phyloP scores from a whole-genome alignment of 306 rosid genomes.

The Macrotyloma uniflorum region DNA sequence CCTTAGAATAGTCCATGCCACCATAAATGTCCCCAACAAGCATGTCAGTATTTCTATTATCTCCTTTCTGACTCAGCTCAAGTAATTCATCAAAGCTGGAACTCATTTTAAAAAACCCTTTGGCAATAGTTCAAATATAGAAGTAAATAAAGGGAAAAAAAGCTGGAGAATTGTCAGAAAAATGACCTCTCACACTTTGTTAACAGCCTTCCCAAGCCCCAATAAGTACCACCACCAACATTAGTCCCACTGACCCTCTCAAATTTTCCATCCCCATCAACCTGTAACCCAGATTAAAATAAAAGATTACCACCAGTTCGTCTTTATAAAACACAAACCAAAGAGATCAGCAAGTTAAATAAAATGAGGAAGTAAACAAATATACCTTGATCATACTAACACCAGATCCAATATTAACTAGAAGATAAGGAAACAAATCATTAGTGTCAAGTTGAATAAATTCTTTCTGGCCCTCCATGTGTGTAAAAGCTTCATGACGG shows the following conservation, averaged over 20 bases:
- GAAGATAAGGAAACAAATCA: conserved; percentile 81
- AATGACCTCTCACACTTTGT: conserved; percentile 81
- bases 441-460: conserved; percentile 80
- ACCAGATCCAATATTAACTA: conserved; percentile 89
- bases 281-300: conserved; percentile 51
- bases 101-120: conserved; percentile 40
- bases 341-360: conserved; percentile 32
- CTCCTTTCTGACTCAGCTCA: conserved; percentile 88
- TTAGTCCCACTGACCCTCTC: conserved; percentile 90
- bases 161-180: conserved; percentile 8
- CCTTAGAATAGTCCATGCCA: conserved; percentile 88
- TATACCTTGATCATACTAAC: conserved; percentile 88
- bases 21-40: conserved; percentile 97
- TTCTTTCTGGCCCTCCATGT: conserved; percentile 83
- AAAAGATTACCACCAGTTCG: conserved; percentile 23
- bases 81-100: conserved; percentile 83
- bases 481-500: conserved; percentile 95
- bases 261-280: conserved; percentile 87
- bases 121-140: conserved; percentile 30
- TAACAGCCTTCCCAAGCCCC: conserved; percentile 89
- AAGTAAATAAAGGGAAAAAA: not conserved
- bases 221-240: conserved; percentile 94
- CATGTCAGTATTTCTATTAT: conserved; percentile 81
- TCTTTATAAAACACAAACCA: conserved; percentile 25
- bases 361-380: conserved; percentile 17